Evolutionary conservation across 2,329 filamentous ascomycete species (phyloP).

Genomic region (Colletotrichum spaethianum): DNA sequence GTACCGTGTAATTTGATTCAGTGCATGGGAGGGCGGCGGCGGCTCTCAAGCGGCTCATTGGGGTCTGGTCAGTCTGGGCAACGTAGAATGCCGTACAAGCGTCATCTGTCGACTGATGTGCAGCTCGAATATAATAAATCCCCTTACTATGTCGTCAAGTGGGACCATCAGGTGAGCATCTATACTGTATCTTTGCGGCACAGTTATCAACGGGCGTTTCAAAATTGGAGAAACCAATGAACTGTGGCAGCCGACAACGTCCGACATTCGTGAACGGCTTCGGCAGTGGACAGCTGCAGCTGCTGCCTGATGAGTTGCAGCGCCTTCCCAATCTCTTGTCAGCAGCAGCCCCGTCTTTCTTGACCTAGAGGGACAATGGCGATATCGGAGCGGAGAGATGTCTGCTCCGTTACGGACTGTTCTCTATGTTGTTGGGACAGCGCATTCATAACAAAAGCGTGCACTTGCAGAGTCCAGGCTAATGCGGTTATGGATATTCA

Average conservation of each 20-base stretch:
- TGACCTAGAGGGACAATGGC: not conserved
- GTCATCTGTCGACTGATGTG: slow-evolving; percentile 3
- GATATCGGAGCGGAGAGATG: not conserved
- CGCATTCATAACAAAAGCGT: not conserved
- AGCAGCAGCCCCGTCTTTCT: not conserved
- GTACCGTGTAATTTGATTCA: slow-evolving; percentile 11
- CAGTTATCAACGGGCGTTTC: slow-evolving; percentile 2
- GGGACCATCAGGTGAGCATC: slow-evolving; percentile 10
- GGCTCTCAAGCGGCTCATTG: not conserved
- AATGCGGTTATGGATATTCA: not conserved
- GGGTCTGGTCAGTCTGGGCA: slow-evolving; percentile 4
- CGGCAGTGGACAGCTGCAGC: not conserved
- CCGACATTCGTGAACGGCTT: not conserved
- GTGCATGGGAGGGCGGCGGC: not conserved
- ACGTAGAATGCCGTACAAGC: not conserved
- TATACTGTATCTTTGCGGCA: not conserved
- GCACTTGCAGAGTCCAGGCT: not conserved
- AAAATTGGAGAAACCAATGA: not conserved
- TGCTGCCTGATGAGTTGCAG: not conserved
- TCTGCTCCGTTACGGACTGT: too few relatives aligned
- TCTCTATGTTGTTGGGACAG: not conserved
- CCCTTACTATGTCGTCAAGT: not conserved
- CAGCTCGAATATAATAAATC: not conserved
- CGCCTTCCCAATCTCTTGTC: too few relatives aligned
- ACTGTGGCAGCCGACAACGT: slow-evolving; percentile 1